Evolutionary conservation across 2,329 filamentous ascomycete genomes (phyloP).

Genomic region (Colletotrichum musae): DNA sequence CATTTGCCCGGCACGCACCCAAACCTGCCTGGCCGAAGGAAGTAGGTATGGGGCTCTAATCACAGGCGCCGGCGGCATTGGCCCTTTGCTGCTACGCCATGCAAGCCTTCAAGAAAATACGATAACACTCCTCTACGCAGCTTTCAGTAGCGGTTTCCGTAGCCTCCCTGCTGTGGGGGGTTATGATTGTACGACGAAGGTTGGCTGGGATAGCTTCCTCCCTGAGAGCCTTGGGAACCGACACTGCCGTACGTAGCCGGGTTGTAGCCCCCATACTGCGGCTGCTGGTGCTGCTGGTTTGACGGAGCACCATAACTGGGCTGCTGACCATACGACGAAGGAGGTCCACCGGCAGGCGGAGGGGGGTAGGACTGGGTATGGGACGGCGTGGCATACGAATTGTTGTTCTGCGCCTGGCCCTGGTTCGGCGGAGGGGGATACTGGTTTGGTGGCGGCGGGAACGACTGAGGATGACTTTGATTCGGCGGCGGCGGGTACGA

Average conservation of each 20-base stretch:
- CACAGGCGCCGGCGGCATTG: background rate
- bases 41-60: background rate
- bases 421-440: conserved; percentile 39
- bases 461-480: conserved; percentile 37
- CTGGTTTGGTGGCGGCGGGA: conserved; percentile 42
- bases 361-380: conserved; percentile 44
- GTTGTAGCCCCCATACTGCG: conserved; percentile 47
- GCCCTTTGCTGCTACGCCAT: background rate
- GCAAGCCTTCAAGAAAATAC: background rate
- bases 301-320: conserved; percentile 40
- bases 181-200: conserved; percentile 40
- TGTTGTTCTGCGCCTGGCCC: conserved; percentile 42
- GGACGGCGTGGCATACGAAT: conserved; percentile 33
- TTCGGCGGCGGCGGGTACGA: conserved; percentile 44
- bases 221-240: conserved; percentile 47
- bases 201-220: conserved; percentile 53
- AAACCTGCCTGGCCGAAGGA: background rate
- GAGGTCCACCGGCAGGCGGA: conserved; percentile 35
- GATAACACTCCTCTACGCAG: background rate
- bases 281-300: conserved; percentile 40
- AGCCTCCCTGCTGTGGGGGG: conserved; percentile 41
- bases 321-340: conserved; percentile 38
- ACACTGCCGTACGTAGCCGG: conserved; percentile 48
- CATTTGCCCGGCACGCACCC: conserved; percentile 2
- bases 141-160: conserved; percentile 40